A percentile compares a stretch with the other conserved stretches of the same genome.
Conservation (phyloP, 768 basidiomycete genomes). For the Jaapia argillacea region DNA sequence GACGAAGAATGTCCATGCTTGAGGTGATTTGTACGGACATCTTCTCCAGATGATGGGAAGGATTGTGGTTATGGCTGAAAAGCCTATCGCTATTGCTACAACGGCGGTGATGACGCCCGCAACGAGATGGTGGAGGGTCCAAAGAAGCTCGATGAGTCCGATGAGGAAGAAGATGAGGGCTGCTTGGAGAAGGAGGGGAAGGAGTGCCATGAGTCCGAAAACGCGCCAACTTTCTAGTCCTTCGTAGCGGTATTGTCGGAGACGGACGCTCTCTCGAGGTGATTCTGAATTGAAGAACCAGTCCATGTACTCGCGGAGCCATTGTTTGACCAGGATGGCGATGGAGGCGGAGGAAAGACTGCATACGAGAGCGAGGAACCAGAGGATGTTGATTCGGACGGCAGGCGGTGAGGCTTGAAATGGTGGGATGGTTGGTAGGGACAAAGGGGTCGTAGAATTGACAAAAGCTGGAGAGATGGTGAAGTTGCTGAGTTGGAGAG, state of each 20-base stretch:
- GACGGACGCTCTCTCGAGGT: slow-evolving; percentile 1
- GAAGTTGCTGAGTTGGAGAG: slow-evolving; percentile 4
- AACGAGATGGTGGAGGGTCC: slow-evolving; percentile 6
- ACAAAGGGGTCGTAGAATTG: slow-evolving; percentile 5
- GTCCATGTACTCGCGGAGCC: slow-evolving; percentile 10
- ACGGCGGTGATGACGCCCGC: slow-evolving; percentile 2
- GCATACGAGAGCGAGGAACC: slow-evolving; percentile 15
- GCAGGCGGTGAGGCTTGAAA: neutral
- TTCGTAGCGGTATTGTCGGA: slow-evolving; percentile 11
- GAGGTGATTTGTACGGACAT: too few species aligned
- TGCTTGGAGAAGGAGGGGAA: slow-evolving; percentile 12
- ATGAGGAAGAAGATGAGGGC: slow-evolving; percentile 12
- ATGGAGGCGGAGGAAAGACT: slow-evolving; percentile 15
- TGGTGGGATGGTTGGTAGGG: neutral
- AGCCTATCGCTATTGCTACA: too few species aligned
- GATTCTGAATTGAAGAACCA: slow-evolving; percentile 1
- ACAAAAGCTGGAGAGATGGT: slow-evolving; percentile 1
- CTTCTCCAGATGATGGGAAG: too few species aligned
- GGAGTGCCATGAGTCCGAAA: slow-evolving; percentile 2
- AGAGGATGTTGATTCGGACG: slow-evolving; percentile 14
- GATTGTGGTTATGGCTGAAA: too few species aligned
- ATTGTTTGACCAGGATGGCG: slow-evolving; percentile 19
- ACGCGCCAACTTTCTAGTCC: slow-evolving; percentile 10
- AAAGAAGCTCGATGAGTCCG: slow-evolving; percentile 9
- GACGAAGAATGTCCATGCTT: too few species aligned